phyloP scores from a whole-genome alignment of 2,329 filamentous ascomycete species.

The Whalleya microplaca region DNA sequence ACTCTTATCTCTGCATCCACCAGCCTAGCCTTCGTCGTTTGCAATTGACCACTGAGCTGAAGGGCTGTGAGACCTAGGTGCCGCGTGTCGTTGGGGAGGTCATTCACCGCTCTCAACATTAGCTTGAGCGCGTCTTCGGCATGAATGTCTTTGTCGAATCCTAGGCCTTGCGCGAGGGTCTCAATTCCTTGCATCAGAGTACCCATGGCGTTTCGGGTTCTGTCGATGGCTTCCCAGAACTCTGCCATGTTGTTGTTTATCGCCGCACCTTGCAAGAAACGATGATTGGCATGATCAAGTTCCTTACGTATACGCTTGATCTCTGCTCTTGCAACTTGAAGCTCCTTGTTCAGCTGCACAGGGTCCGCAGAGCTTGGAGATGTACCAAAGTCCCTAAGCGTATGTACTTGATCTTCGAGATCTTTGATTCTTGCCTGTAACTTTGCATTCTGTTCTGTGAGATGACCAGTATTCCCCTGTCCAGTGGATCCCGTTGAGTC shows the following conservation, averaged over 20 bases:
- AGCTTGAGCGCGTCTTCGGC: neutral
- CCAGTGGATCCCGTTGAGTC: no score
- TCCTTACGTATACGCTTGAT: neutral
- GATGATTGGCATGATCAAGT: neutral
- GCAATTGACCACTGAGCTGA: neutral
- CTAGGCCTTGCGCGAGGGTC: constrained; percentile 1
- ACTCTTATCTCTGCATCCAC: neutral
- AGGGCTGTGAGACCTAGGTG: neutral
- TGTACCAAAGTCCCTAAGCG: neutral
- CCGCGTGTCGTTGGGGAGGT: neutral
- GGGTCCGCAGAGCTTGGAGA: neutral
- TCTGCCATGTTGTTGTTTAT: constrained; percentile 1
- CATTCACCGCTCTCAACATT: neutral
- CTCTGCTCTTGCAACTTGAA: neutral
- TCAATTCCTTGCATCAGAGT: constrained; percentile 1
- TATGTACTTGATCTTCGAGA: neutral
- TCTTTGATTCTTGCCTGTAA: neutral
- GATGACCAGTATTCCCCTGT: no score
- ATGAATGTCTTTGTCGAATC: neutral
- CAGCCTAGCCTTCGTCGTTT: neutral
- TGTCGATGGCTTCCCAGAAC: constrained; percentile 5
- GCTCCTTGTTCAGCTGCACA: constrained; percentile 1
- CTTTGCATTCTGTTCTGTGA: neutral
- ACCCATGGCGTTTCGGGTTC: neutral
- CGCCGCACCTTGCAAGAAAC: constrained; percentile 1